A percentile compares a stretch with the other conserved stretches of the same genome.
Evolutionary conservation across 371 early-diverging fungal genomes (phyloP).

Genomic region (Apophysomyces variabilis): DNA sequence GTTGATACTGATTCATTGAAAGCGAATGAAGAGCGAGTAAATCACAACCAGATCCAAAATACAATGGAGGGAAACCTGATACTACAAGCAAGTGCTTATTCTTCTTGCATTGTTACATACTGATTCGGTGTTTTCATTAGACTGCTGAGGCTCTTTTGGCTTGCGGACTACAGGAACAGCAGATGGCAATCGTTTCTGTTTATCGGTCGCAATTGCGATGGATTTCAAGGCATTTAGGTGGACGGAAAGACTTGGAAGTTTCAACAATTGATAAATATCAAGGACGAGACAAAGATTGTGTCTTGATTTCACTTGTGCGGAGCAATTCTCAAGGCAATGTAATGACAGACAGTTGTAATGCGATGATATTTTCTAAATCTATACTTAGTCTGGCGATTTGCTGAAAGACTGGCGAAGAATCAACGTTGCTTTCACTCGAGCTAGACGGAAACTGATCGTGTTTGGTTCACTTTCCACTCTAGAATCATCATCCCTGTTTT

Average conservation of each 20-base stretch:
- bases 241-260: slow-evolving; percentile 57
- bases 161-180: slow-evolving; percentile 66
- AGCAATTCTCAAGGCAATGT: slow-evolving; percentile 75
- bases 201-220: slow-evolving; percentile 84
- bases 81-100: slow-evolving; percentile 34
- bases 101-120: not conserved
- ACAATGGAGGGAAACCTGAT: slow-evolving; percentile 73
- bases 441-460: slow-evolving; percentile 88
- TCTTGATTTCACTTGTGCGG: slow-evolving; percentile 88
- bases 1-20: slow-evolving; percentile 79
- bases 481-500: slow-evolving; percentile 57
- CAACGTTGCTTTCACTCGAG: slow-evolving; percentile 98
- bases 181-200: slow-evolving; percentile 86
- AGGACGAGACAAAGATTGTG: slow-evolving; percentile 92
- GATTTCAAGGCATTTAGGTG: slow-evolving; percentile 39
- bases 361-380: not conserved
- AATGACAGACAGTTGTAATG: slow-evolving; percentile 9
- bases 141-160: slow-evolving; percentile 59
- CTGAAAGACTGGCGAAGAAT: slow-evolving; percentile 92
- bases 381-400: slow-evolving; percentile 77
- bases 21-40: slow-evolving; percentile 58
- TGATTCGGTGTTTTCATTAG: slow-evolving; percentile 25
- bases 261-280: slow-evolving; percentile 93
- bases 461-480: slow-evolving; percentile 83
- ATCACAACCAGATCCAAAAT: slow-evolving; percentile 67